Evolutionary conservation across 495 filamentous ascomycete species (phyloP).

Genomic region (Cairneyella variabilis): DNA sequence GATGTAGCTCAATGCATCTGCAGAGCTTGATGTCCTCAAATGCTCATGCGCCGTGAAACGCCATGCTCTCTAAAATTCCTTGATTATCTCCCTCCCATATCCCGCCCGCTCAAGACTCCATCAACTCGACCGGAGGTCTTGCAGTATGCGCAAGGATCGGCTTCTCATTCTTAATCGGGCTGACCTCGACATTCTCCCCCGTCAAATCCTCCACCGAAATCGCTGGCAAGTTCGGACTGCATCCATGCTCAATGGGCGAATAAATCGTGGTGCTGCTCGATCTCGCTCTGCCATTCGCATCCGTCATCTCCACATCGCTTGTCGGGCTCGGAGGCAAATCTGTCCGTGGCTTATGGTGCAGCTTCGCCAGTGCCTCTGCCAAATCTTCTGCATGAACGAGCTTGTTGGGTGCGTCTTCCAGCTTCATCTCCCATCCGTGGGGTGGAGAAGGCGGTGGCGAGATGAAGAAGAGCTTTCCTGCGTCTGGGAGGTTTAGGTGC

Average conservation of each 20-base stretch:
- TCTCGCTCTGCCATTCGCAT: constrained; percentile 42
- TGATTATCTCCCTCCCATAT: too few species aligned
- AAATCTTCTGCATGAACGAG: constrained; percentile 89
- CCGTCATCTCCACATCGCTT: constrained; percentile 16
- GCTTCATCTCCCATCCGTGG: constrained; percentile 84
- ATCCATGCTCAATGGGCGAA: constrained; percentile 69
- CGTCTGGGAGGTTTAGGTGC: constrained; percentile 77
- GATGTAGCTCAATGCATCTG: too few species aligned
- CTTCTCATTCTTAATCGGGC: constrained; percentile 42
- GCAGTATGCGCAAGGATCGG: constrained; percentile 70
- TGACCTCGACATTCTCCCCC: constrained; percentile 43
- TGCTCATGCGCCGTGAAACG: too few species aligned
- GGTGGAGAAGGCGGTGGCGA: constrained; percentile 88
- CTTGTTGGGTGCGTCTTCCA: constrained; percentile 91
- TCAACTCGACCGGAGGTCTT: constrained; percentile 87
- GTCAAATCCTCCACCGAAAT: constrained; percentile 91
- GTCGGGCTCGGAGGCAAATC: constrained; percentile 23
- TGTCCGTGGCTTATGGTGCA: constrained; percentile 41
- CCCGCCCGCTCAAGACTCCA: constrained; percentile 39
- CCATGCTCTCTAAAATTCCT: too few species aligned
- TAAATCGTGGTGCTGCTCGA: constrained; percentile 72
- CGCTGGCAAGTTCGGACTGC: constrained; percentile 74
- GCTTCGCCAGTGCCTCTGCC: constrained; percentile 68
- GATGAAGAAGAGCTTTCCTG: constrained; percentile 95
- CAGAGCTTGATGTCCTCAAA: too few species aligned